A percentile compares a stretch with the other conserved stretches of the same genome.
Evolutionary conservation across 2,329 filamentous ascomycete genomes (phyloP).

Genomic region (Penicillium frequentans): DNA sequence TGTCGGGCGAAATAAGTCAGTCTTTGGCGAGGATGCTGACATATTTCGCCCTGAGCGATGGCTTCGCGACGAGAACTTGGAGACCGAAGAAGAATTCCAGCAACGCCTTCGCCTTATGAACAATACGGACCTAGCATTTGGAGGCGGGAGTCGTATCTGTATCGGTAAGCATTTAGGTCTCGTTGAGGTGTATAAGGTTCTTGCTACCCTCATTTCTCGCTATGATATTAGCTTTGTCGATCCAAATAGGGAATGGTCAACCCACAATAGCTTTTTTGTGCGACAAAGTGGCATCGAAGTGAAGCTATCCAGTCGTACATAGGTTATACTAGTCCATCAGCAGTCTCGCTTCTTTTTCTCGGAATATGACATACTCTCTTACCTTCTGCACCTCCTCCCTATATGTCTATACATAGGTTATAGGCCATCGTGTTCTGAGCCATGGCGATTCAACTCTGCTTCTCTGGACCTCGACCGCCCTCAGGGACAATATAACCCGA

Average conservation of each 20-base stretch:
- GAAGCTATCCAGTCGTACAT: slow-evolving; percentile 12
- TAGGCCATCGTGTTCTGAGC: background rate
- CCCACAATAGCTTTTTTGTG: slow-evolving; percentile 60
- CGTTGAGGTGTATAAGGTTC: slow-evolving; percentile 61
- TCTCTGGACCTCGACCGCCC: background rate
- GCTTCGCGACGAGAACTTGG: slow-evolving; percentile 35
- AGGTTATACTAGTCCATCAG: background rate
- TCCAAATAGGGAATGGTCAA: slow-evolving; percentile 50
- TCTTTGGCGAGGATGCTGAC: slow-evolving; percentile 50
- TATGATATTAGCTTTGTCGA: slow-evolving; percentile 55
- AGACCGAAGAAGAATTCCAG: slow-evolving; percentile 36
- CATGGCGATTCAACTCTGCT: background rate
- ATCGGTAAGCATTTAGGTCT: slow-evolving; percentile 57
- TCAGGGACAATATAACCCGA: background rate
- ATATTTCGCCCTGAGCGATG: slow-evolving; percentile 51
- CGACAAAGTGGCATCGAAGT: slow-evolving; percentile 58
- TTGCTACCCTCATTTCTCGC: slow-evolving; percentile 51
- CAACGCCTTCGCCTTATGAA: slow-evolving; percentile 40
- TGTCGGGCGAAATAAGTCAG: slow-evolving; percentile 36
- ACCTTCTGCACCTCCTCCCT: background rate
- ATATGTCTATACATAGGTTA: background rate
- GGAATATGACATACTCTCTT: background rate
- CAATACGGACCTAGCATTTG: slow-evolving; percentile 45
- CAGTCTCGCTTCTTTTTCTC: background rate
- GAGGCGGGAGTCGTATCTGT: slow-evolving; percentile 56